Conservation (phyloP, 768 basidiomycete genomes). For the Dioszegia hungarica region DNA sequence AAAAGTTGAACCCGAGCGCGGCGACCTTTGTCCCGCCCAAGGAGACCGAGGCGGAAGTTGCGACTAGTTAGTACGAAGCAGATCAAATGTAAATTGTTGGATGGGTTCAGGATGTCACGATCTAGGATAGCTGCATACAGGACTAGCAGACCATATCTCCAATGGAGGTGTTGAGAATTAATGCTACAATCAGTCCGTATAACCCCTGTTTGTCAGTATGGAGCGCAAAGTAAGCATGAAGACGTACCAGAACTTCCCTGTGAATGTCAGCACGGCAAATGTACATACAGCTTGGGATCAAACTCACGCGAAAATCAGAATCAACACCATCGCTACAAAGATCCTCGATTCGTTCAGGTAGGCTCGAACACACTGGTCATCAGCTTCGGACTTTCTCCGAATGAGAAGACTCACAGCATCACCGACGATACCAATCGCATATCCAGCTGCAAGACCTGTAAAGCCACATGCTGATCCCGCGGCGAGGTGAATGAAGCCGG, state of each 20-base stretch:
- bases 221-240: slow-evolving; percentile 36
- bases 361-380: slow-evolving; percentile 72
- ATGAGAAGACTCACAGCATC: slow-evolving; percentile 65
- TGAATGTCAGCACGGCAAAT: background rate
- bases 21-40: slow-evolving; percentile 20
- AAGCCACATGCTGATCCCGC: slow-evolving; percentile 87
- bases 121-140: too few species aligned
- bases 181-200: slow-evolving; percentile 62
- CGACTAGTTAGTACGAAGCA: slow-evolving; percentile 4
- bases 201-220: slow-evolving; percentile 25
- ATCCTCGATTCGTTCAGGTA: slow-evolving; percentile 86
- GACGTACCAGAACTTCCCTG: slow-evolving; percentile 72
- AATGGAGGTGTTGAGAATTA: slow-evolving; percentile 83
- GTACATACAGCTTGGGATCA: background rate
- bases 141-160: slow-evolving; percentile 50
- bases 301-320: slow-evolving; percentile 57
- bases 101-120: too few species aligned
- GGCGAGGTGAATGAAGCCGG: slow-evolving; percentile 86
- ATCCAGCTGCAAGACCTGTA: slow-evolving; percentile 87
- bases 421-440: slow-evolving; percentile 89
- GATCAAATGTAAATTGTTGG: background rate
- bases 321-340: slow-evolving; percentile 93
- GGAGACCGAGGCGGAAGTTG: slow-evolving; percentile 19
- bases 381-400: background rate
- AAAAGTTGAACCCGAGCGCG: slow-evolving; percentile 20